phyloP scores from a whole-genome alignment of 371 early-diverging fungal species.

The Mucor racemosus region DNA sequence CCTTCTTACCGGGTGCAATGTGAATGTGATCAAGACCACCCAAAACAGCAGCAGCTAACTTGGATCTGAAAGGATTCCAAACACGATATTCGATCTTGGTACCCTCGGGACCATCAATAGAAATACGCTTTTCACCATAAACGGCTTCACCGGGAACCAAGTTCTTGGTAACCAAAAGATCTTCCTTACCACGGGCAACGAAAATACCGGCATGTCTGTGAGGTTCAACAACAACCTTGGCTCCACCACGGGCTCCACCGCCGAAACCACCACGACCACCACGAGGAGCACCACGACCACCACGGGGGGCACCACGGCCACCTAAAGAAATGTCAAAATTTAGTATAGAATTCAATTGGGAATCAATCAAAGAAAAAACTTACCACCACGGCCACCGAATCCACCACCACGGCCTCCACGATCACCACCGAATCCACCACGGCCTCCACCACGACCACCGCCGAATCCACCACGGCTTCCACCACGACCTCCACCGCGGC shows the following conservation, averaged over 20 bases:
- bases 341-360: no score
- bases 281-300: conserved; percentile 46
- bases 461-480: conserved; percentile 37
- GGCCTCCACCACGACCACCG: conserved; percentile 49
- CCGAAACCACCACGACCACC: conserved; percentile 46
- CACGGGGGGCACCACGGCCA: conserved; percentile 36
- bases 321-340: conserved; percentile 2
- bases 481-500: conserved; percentile 50
- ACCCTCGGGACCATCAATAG: conserved; percentile 93
- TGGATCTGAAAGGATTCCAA: conserved; percentile 99
- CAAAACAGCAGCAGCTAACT: conserved; percentile 99
- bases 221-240: conserved; percentile 96
- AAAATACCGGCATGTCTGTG: conserved; percentile 98
- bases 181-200: conserved; percentile 99
- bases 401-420: conserved; percentile 50
- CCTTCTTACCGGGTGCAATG: conserved; percentile 98
- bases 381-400: conserved; percentile 44
- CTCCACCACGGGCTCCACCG: conserved; percentile 50
- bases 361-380: conserved; percentile 15
- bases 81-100: conserved; percentile 99
- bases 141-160: conserved; percentile 98
- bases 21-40: conserved; percentile 98
- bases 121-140: conserved; percentile 99
- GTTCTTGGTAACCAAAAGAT: conserved; percentile 98
- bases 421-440: conserved; percentile 58